Evolutionary conservation across 352 stramenopile genomes (phyloP), one percentile per base, ranked within the genome.

Genomic region (Phytopythium aichiense): DNA sequence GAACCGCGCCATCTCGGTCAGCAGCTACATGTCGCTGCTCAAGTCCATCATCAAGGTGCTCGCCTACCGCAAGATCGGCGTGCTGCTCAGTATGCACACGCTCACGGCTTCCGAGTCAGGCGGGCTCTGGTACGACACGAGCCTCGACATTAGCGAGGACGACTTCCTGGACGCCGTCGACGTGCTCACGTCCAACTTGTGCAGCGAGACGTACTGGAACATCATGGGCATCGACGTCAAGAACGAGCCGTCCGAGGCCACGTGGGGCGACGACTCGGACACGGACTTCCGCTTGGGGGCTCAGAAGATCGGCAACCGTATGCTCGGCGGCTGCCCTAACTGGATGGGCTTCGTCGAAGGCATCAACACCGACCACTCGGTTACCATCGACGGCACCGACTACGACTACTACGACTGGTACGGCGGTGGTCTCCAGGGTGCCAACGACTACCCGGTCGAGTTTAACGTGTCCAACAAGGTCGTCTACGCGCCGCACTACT

Each of bases 401-500:
- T 84, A 80, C 51, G 56, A 70, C 12, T 89, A 88, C 56, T 84
- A 89, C 20, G 81, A 89, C 56, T 92, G 79, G 79, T 87, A 84
- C 43, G 81, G 81, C 25, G 77, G 75, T 16, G 78, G 76, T 0
- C 67, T 91, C 0, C 74, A 84, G 64, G 58, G 69, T 4, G 75
- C 70, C 22, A 65, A 68, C 15, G 66, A 73, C n/a, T 67, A 75
- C 25, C 69, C 75, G 1, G 50, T 89, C 13, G 74, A 76, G 16
- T 83, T 91, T 59, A 65, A 58, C 11, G 65, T 75, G 11, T 46
- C 69, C 8, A 67, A 88, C 61, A 92, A 92, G 56, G 67, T 92
- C n/a, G 84, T 92, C 7, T 92, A 85, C 53, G 84, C 81, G 2
- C 84, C 84, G 31, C 84, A 92, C 66, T 92, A 88, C 61, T 85